Evolutionary conservation across 176 grass and related monocot species (phyloP).

Genomic region (Oryza meyeriana): DNA sequence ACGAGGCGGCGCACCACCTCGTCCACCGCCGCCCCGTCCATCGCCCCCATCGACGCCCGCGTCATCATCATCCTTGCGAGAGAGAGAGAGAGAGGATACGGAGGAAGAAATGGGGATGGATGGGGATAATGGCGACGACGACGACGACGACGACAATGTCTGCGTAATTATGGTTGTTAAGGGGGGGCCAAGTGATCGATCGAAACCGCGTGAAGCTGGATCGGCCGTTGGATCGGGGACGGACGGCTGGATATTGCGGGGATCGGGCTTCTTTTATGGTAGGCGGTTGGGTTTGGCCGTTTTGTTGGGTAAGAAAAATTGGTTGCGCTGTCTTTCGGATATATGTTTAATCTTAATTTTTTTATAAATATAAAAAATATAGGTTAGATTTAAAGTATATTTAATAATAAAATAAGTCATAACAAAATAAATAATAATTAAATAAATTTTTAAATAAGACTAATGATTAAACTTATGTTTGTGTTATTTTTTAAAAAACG

Average conservation of each 20-base stretch:
- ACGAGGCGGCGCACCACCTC: conserved; percentile 58
- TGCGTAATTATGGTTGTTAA: conserved; percentile 22
- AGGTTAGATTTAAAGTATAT: too few species aligned
- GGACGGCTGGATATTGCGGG: neutral
- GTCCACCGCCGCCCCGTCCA: conserved; percentile 58
- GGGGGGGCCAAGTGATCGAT: neutral
- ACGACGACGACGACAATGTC: neutral
- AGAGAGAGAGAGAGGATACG: neutral
- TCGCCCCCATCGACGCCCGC: conserved; percentile 56
- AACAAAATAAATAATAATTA: too few species aligned
- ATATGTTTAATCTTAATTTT: too few species aligned
- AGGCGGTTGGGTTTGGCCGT: neutral
- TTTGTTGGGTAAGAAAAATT: neutral
- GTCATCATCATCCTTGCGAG: conserved; percentile 66
- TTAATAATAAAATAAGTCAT: too few species aligned
- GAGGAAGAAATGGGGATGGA: conserved; percentile 10
- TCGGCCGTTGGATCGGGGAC: neutral
- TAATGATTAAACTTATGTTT: too few species aligned
- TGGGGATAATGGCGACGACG: conserved; percentile 3
- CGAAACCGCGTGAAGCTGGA: conserved; percentile 31
- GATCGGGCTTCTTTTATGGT: neutral
- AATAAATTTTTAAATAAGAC: too few species aligned
- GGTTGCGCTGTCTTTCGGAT: too few species aligned
- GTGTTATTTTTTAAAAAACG: too few species aligned
- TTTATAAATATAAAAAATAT: too few species aligned